Conservation (phyloP, 2,329 filamentous ascomycete species). For the Salinomyces thailandicus region DNA sequence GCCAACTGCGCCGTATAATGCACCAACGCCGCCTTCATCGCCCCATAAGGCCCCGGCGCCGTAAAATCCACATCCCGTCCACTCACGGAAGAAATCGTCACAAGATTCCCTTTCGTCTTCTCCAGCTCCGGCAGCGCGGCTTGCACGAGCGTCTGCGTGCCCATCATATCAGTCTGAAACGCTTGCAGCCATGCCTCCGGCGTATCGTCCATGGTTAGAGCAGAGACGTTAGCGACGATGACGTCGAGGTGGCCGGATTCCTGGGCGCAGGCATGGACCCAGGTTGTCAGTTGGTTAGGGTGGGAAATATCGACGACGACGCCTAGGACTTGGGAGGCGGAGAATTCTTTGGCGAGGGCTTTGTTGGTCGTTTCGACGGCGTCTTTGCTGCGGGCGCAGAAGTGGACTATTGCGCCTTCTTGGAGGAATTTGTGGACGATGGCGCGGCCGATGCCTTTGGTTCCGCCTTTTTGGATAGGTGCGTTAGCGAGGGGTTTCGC, state of each 20-base stretch:
- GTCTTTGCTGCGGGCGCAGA: constrained; percentile 19
- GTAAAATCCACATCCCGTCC: constrained; percentile 30
- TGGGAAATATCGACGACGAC: constrained; percentile 19
- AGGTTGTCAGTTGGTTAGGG: constrained; percentile 10
- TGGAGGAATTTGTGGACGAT: constrained; percentile 20
- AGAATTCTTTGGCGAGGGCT: constrained; percentile 11
- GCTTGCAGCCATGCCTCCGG: constrained; percentile 16
- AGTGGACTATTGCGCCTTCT: constrained; percentile 25
- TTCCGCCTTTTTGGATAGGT: no score
- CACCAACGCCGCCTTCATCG: constrained; percentile 26
- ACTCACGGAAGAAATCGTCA: constrained; percentile 28
- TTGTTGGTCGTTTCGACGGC: constrained; percentile 14
- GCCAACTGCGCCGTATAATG: constrained; percentile 29
- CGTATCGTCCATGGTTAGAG: constrained; percentile 20
- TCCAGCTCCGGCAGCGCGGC: constrained; percentile 27
- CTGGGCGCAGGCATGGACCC: constrained; percentile 15
- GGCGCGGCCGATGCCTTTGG: constrained; percentile 23
- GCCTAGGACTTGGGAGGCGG: constrained; percentile 14
- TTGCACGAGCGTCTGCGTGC: constrained; percentile 24
- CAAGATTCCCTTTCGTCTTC: constrained; percentile 25
- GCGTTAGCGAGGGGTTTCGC: no score
- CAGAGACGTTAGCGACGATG: constrained; percentile 24
- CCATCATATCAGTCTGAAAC: constrained; percentile 28
- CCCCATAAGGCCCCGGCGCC: constrained; percentile 27
- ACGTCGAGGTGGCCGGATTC: constrained; percentile 20